Conservation (phyloP, 129 eudicot genomes). For the Artemisia annua region DNA sequence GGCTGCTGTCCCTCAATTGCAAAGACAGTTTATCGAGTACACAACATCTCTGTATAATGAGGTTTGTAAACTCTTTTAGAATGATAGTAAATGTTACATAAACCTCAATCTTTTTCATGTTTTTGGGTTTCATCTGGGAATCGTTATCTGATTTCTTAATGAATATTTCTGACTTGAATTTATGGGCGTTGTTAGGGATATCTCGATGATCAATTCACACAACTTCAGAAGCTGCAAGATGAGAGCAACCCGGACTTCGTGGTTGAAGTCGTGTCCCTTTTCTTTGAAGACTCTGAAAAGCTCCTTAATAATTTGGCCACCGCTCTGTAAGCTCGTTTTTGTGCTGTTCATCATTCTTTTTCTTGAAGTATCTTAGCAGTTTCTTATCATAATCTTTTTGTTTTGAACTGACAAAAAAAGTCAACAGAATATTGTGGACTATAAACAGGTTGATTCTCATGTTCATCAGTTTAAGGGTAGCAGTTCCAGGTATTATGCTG, state of each 20-base stretch:
- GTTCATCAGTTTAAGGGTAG: slow-evolving; percentile 86
- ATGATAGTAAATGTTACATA: background rate
- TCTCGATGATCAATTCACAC: slow-evolving; percentile 66
- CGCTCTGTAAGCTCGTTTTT: slow-evolving; percentile 54
- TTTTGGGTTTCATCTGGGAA: background rate
- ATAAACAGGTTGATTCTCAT: slow-evolving; percentile 74
- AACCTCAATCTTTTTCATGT: background rate
- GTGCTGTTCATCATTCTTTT: background rate
- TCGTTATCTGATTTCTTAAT: background rate
- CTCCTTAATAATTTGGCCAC: slow-evolving; percentile 70
- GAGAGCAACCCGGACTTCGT: slow-evolving; percentile 88
- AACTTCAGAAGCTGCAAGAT: slow-evolving; percentile 83
- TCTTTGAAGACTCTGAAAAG: slow-evolving; percentile 78
- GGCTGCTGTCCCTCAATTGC: slow-evolving; percentile 55
- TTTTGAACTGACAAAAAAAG: slow-evolving; percentile 35
- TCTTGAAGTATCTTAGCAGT: slow-evolving; percentile 11
- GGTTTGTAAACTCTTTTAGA: slow-evolving; percentile 38
- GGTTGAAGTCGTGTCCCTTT: slow-evolving; percentile 65
- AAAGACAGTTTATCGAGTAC: slow-evolving; percentile 67
- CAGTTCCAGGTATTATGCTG: slow-evolving; percentile 59
- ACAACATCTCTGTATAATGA: slow-evolving; percentile 54
- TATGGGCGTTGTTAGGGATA: slow-evolving; percentile 43
- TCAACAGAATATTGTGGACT: slow-evolving; percentile 67
- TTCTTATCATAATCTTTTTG: background rate
- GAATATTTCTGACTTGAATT: background rate